A percentile compares a stretch with the other conserved stretches of the same genome.
phyloP scores from a whole-genome alignment of 441 rosid species.

The Rhodomyrtus psidioides region DNA sequence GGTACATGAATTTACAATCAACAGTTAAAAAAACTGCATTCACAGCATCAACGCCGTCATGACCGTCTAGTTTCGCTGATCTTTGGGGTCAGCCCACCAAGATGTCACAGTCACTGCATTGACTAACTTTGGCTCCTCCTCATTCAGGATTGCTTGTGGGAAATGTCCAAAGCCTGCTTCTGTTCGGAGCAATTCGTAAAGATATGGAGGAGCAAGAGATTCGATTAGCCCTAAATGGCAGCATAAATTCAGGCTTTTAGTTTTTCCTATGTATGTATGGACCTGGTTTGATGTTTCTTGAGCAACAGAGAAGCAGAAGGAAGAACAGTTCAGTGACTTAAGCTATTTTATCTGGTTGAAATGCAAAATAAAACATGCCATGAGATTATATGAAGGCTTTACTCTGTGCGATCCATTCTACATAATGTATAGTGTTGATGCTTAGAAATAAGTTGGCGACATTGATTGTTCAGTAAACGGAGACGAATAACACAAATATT shows the following conservation, averaged over 20 bases:
- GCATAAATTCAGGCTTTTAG: not conserved
- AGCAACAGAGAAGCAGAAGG: not conserved
- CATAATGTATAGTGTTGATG: not conserved
- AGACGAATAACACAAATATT: not conserved
- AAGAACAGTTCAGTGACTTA: not conserved
- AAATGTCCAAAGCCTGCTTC: not conserved
- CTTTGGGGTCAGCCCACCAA: not conserved
- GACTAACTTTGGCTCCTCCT: not conserved
- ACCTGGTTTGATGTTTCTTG: not conserved
- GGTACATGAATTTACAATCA: not conserved
- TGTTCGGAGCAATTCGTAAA: not conserved
- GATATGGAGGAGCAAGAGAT: not conserved
- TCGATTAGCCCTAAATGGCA: no score
- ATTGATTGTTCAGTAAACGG: not conserved
- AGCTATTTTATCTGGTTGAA: not conserved
- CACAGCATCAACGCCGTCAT: not conserved
- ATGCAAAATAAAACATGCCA: not conserved
- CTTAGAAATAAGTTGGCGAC: not conserved
- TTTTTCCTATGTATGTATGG: not conserved
- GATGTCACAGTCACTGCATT: not conserved
- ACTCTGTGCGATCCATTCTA: not conserved
- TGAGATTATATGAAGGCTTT: not conserved
- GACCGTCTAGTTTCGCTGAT: not conserved
- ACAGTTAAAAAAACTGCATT: not conserved
- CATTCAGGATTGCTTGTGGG: not conserved